Evolutionary conservation across 371 early-diverging fungal species (phyloP), one percentile per base, ranked within the genome.

Genomic region (Encephalitozoon romaleae): DNA sequence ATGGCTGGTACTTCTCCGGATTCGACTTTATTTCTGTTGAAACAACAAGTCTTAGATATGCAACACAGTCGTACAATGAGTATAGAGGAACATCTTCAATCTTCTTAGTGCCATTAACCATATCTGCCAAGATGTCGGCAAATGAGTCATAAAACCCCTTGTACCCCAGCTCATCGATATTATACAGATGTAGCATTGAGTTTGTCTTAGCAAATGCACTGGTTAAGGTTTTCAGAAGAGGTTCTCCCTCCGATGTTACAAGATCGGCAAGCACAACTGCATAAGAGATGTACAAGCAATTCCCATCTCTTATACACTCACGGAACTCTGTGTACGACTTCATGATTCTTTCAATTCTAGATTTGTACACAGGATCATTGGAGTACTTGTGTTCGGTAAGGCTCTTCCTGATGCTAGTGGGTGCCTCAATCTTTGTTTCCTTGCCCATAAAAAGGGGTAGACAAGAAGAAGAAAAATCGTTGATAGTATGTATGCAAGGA

Each of bases 1-100:
- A 76, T 8, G 70, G 69, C 39, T 76, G 59, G 34, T 76, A 76
- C 32, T 59, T 30, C 0, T 69, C 70, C 18, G 25, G n/a, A 64
- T 70, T 76, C 8, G 30, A 38, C 51, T 49, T 68, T 63, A 76
- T 52, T 39, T 69, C 55, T 52, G 66, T 28, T 9, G 76, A 47
- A 8, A 76, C 69, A 32, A 67, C 25, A 49, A 76, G 39, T 12
- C 53, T 54, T 8, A 69, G 38, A 47, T 68, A 69, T 15, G 70
- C 43, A 23, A 76, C 49, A 4, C 68, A 43, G 11, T 64, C 64
- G 45, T 51, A 53, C 43, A 25, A 51, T 21, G n/a, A 28, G 6
- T 49, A 47, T 9, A 53, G 26, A 12, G 30, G 45, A 39, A 69
- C 4, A 38, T 76, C 66, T 38, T 70, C 66, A 9, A 76, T 18